Base-by-base conservation (phyloP, 108 stramenopile genomes). In the Pseudonitzschia pungens region DNA sequence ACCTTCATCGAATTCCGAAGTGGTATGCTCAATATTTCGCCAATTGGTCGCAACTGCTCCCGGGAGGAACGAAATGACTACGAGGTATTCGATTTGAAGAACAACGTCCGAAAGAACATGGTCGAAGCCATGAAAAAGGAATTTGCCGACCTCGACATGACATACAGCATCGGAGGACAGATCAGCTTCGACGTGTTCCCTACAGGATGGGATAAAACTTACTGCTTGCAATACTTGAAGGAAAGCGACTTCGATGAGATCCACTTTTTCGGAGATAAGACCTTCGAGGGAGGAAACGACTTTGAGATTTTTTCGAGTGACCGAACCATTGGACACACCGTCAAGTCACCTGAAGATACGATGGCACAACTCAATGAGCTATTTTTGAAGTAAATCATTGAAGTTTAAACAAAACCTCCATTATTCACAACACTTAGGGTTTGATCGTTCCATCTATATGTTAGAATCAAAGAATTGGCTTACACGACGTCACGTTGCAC, bases 211-310 rank as follows among this genome's bases (percentile, higher is more conserved):
- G 98, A 99, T 84, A 99, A 99, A 92, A 99, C 99, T 0, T 99
- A 97, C 84, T 98, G 97, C 84, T 86, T 99, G 58, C 78, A 84
- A 48, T 96, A 82, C 82, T 58, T 97, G 63, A 62, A 82, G 21
- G 85, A 68, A 22, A 83, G 51, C 24, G 96, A 97, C 73, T 99
- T 90, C 84, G 98, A 99, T 73, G 97, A 97, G 81, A 88, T 99
- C 70, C 98, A 99, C 78, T 99, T 99, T 79, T 99, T 99, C 74
- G 99, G 99, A 10, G 99, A 99, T 91, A 99, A 99, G 80, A 99
- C 98, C 18, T 98, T 97, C 65, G 85, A 97, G 75, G 99, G 99
- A 26, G 99, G 99, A 29, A 99, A 99, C 71, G 99, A 99, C 80
- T 96, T 84, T 81, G 99, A 99, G 73, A 98, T 99, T 74, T 99